Percentiles rank a stretch among this genome's conserved stretches.
These are phyloP conservation scores for Heliamphora exappendiculata DNA, from an alignment of 148 eudicot genomes.

Conservation along the genomic window DNA sequence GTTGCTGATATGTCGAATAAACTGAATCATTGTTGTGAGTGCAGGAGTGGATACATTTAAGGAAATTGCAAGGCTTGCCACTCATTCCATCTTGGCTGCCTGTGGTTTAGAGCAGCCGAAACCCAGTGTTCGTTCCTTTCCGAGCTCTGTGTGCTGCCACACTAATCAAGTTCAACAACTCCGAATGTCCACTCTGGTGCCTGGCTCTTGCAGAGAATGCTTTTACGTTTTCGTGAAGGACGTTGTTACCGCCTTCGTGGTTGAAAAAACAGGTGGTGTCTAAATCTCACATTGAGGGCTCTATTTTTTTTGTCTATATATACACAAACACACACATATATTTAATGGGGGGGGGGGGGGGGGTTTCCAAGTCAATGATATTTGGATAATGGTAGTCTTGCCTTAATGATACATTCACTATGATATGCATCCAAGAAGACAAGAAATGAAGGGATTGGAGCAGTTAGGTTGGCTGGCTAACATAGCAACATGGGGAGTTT, in stretches of 20 bases:
- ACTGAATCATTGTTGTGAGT: conserved; percentile 6
- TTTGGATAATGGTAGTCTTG: too few relatives aligned
- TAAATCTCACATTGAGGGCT: background rate
- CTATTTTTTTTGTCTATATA: too few relatives aligned
- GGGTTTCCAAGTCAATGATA: too few relatives aligned
- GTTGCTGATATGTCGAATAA: background rate
- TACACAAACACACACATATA: too few relatives aligned
- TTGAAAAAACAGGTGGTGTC: conserved; percentile 23
- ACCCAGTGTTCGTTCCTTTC: conserved; percentile 26
- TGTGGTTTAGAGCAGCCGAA: conserved; percentile 61
- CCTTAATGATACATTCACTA: too few relatives aligned
- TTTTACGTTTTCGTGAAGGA: conserved; percentile 64
- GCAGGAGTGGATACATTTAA: conserved; percentile 60
- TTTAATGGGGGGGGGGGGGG: too few relatives aligned
- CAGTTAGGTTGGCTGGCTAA: too few relatives aligned
- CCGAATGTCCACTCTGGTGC: conserved; percentile 48
- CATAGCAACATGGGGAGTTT: too few relatives aligned
- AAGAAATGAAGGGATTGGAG: too few relatives aligned
- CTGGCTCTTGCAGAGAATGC: conserved; percentile 64
- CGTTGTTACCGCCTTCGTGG: conserved; percentile 46
- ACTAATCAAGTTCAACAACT: conserved; percentile 20
- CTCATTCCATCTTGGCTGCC: conserved; percentile 71
- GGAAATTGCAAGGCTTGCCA: conserved; percentile 75
- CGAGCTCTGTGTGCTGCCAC: conserved; percentile 45
- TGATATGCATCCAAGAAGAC: too few relatives aligned